Conservation (phyloP, 2,329 filamentous ascomycete species). For the Monosporascus sp. region DNA sequence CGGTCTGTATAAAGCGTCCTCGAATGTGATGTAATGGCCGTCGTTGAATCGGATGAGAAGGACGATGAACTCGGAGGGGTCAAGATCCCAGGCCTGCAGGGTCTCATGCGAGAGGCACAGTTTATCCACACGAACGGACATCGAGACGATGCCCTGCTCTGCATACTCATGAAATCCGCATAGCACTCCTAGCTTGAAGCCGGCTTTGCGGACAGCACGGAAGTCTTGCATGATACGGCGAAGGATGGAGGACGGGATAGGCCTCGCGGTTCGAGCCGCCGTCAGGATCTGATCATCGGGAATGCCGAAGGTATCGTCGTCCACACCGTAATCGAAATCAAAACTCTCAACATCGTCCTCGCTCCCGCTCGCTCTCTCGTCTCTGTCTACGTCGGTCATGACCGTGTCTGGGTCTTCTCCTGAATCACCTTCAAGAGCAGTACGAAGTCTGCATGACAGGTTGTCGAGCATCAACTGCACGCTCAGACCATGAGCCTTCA, state of each 20-base stretch:
- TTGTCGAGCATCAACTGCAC: constrained; percentile 17
- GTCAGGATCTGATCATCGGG: constrained; percentile 13
- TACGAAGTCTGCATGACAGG: constrained; percentile 25
- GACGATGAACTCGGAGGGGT: constrained; percentile 63
- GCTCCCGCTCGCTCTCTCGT: constrained; percentile 6
- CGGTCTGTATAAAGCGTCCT: constrained; percentile 43
- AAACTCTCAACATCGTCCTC: constrained; percentile 11
- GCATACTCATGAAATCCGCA: constrained; percentile 38
- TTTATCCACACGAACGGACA: constrained; percentile 65
- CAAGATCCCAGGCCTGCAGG: constrained; percentile 71
- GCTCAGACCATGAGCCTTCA: constrained; percentile 13
- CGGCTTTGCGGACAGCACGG: constrained; percentile 52
- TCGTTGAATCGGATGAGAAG: constrained; percentile 62
- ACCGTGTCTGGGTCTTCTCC: constrained; percentile 29
- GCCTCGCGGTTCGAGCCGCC: not conserved
- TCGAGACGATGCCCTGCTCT: constrained; percentile 47
- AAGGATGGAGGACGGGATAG: constrained; percentile 2
- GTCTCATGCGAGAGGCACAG: constrained; percentile 70
- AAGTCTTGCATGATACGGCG: constrained; percentile 56
- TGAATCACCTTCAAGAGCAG: constrained; percentile 14
- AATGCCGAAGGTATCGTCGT: constrained; percentile 27
- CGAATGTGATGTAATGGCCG: constrained; percentile 55
- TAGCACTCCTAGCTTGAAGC: constrained; percentile 65
- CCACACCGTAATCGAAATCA: constrained; percentile 16
- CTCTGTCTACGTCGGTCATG: constrained; percentile 18